Evolutionary conservation across 495 filamentous ascomycete genomes (phyloP), one percentile per base, ranked within the genome.

Genomic region (Trichoderma erinaceum): DNA sequence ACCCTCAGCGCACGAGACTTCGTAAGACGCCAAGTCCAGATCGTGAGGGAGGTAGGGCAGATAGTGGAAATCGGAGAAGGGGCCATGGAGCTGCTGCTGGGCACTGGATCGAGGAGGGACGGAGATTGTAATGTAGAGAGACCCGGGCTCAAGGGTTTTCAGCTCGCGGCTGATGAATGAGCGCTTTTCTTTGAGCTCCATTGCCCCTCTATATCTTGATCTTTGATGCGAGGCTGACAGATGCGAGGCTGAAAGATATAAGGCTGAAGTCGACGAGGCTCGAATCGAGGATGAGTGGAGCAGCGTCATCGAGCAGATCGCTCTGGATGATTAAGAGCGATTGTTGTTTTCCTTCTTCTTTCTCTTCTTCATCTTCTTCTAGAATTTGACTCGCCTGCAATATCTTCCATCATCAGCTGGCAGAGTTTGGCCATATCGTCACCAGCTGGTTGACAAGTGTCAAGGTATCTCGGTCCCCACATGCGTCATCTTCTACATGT

Each of bases 51-150:
- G 65, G n/a, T 18, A 41, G 41, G 65, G 15, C 41, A 18, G 43
- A 18, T 66, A 66, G n/a, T 11, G 12, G 43, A 48, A 16, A 44
- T 43, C 41, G 16, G 64, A 25, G 23, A 11, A 12, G n/a, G n/a
- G 48, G 16, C 21, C 21, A 8, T 23, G n/a, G 5, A 15, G 64
- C 38, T 43, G 4, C 29, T 29, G 48, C 0, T 38, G n/a, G 29
- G 29, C 27, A 29, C 15, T 8, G 15, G 41, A 41, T 50, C 32
- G 18, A 35, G 66, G 18, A 35, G 66, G 66, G 18, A 44, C 29
- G 13, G 66, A 48, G 32, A 64, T 41, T 11, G 52, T 61, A 25
- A 68, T 52, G 66, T 68, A 68, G n/a, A 68, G 56, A 44, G 50
- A 21, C n/a, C 66, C 56, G 23, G 41, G 52, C 52, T 63, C 38